Base-by-base conservation (phyloP, 129 eudicot genomes). In the Pittosporum tobira region DNA sequence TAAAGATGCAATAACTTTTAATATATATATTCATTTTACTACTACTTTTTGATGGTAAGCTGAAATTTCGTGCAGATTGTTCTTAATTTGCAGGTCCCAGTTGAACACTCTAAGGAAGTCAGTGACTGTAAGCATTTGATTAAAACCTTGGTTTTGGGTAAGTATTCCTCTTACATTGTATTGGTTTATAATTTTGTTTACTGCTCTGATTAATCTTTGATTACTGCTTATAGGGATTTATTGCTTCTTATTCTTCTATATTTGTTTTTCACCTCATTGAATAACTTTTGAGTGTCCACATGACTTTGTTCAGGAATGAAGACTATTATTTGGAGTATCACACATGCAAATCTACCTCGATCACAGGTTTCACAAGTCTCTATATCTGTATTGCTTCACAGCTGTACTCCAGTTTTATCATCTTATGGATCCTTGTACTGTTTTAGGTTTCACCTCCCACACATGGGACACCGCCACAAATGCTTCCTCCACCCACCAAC, bases 311-410 rank as follows among this genome's bases (percentile, higher is more conserved):
- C 87, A 91, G 98, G 99, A 66, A 91, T 91, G 99, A 91, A 91
- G 84, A 91, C 99, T 38, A 91, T 91, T 14, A 81, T 93, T 37
- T 93, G 99, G 99, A 93, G 96, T 63, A 93, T 93, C 57, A 93
- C 99, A 29, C 96, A 93, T 46, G 88, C 95, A 66, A 96, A 93
- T 73, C 69, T 81, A 57, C 99, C 99, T 20, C 89, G 95, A 38
- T 78, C 99, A 62, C 99, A 93, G 94, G 99, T 83, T 54, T 45
- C 21, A 61, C 44, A 26, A 30, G n/a, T n/a, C 56, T 54, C 59
- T 12, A 53, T 29, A 13, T 62, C 50, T 40, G 9, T 40, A 54
- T 51, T 54, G 15, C 11, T 47, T 66, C 34, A 49, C 54, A 3
- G 44, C 19, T 38, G 3, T 16, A 23, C 24, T 64, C 23, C 30